phyloP scores from a whole-genome alignment of 495 filamentous ascomycete genomes.

The Penicillium salamii region DNA sequence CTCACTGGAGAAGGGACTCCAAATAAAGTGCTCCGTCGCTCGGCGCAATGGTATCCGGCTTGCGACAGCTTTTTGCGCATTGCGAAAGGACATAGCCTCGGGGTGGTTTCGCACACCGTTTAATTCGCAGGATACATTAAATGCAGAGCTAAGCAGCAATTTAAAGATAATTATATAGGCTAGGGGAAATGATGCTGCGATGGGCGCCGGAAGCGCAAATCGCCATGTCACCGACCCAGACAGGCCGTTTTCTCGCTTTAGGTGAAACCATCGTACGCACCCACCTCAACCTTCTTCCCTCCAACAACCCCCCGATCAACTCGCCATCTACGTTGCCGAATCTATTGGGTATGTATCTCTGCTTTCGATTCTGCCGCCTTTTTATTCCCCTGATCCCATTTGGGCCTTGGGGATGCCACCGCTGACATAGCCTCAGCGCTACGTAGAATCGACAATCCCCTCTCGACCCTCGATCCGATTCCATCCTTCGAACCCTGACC shows the following conservation, averaged over 20 bases:
- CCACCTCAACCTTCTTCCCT: slow-evolving; percentile 27
- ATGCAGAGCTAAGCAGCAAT: neutral
- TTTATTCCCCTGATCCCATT: slow-evolving; percentile 10
- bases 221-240: slow-evolving; percentile 40
- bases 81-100: slow-evolving; percentile 17
- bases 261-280: slow-evolving; percentile 46
- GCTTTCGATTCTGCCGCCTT: neutral
- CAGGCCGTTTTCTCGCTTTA: slow-evolving; percentile 41
- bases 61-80: slow-evolving; percentile 30
- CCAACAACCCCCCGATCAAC: slow-evolving; percentile 10
- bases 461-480: slow-evolving; percentile 24
- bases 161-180: neutral
- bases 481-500: slow-evolving; percentile 14
- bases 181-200: slow-evolving; percentile 21
- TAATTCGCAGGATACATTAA: neutral
- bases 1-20: slow-evolving; percentile 2
- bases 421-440: slow-evolving; percentile 47
- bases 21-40: slow-evolving; percentile 16
- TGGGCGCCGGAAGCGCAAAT: slow-evolving; percentile 33
- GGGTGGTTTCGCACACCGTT: neutral
- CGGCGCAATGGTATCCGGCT: slow-evolving; percentile 27
- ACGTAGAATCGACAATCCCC: slow-evolving; percentile 37
- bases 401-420: slow-evolving; percentile 34
- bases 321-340: slow-evolving; percentile 12
- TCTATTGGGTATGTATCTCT: slow-evolving; percentile 20